Base-by-base conservation (phyloP, 495 filamentous ascomycete species). In the Xylaria longipes region DNA sequence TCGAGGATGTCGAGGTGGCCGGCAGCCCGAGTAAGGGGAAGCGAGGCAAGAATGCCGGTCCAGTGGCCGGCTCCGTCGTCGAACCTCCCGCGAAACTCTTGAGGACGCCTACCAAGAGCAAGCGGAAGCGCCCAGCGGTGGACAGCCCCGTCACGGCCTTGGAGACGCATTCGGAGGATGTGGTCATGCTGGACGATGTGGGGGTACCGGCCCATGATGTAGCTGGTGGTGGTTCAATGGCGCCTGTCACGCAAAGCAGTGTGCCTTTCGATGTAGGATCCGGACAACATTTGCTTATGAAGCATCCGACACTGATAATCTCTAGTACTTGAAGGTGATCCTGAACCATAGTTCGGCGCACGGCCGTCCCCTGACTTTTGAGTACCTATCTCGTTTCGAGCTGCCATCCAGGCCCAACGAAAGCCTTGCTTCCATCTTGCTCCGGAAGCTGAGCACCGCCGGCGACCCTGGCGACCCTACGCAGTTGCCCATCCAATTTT, bases 1-100 rank as follows among this genome's bases (percentile, higher is more conserved):
- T 89, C 64, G 85, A 88, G 60, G 85, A 86, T 52, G 79, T 86
- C 27, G 87, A 89, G 74, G 79, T 87, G 41, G 71, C 80, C 14
- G 72, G 68, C 9, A 87, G 84, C 52, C 84, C 84, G 0, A 82
- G 77, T 69, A 84, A 84, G 69, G 79, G 78, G 2, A 74, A 80
- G 48, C 76, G 80, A 61, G 69, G 75, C 27, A 82, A 78, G 61
- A 80, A 80, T 54, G 48, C 65, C 0, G 80, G 76, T 8, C 76
- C 84, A 0, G 70, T 82, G 37, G 76, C 82, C 7, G 78, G 79
- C 20, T 76, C 82, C 11, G 62, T 82, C 12, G 71, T 65, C 9
- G 84, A 85, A 69, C 74, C 77, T n/a, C 50, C 72, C 3, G 27
- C 63, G 9, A 74, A 74, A 52, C 41, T 61, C 14, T 27, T 65